A percentile compares a stretch with the other conserved stretches of the same genome.
These are phyloP conservation scores for Vaccinium vitisidaea DNA, from an alignment of 148 eudicot species.

Conservation along the genomic window DNA sequence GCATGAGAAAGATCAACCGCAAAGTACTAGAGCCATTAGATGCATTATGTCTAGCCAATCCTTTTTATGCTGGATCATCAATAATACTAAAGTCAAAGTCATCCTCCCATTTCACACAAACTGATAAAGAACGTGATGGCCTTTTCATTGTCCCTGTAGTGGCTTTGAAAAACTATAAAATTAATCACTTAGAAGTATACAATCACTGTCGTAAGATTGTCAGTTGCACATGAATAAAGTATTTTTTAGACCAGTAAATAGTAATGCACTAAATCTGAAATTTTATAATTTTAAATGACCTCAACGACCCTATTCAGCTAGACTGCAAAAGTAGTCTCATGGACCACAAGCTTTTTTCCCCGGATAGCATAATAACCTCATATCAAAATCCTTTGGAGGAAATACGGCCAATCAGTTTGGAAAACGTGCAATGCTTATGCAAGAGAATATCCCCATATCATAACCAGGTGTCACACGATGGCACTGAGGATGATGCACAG, in stretches of 20 bases:
- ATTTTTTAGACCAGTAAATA: neutral
- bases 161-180: neutral
- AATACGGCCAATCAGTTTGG: neutral
- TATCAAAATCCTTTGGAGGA: neutral
- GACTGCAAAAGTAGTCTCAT: neutral
- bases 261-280: neutral
- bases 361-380: neutral
- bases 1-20: neutral
- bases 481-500: too few species aligned
- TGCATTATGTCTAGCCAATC: neutral
- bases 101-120: neutral
- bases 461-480: too few species aligned
- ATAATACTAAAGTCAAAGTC: neutral
- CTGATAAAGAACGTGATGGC: neutral
- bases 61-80: neutral
- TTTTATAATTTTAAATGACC: neutral
- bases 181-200: neutral
- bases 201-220: neutral
- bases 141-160: neutral
- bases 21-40: neutral
- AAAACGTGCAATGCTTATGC: neutral
- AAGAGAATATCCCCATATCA: too few species aligned
- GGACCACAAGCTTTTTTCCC: neutral
- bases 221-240: neutral
- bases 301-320: neutral